Conservation (phyloP, 306 rosid genomes). For the Lathyrus aphaca region DNA sequence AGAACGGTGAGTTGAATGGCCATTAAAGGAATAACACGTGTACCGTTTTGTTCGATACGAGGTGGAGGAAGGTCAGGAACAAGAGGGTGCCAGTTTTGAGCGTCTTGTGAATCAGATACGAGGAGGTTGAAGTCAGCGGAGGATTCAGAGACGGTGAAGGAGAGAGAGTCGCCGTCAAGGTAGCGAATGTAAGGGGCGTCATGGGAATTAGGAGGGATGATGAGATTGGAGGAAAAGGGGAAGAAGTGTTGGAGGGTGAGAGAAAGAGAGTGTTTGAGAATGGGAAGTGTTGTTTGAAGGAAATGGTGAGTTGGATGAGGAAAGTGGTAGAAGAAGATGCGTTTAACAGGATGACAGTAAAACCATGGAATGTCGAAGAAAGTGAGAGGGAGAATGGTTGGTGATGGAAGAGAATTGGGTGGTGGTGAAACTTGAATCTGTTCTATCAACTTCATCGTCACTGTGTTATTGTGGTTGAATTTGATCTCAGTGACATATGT, state of each 20-base stretch:
- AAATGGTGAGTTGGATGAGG: constrained; percentile 39
- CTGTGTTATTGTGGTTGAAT: neutral
- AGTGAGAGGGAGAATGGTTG: constrained; percentile 44
- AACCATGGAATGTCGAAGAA: constrained; percentile 52
- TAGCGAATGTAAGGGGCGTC: constrained; percentile 36
- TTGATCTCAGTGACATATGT: constrained; percentile 9
- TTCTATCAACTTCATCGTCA: constrained; percentile 19
- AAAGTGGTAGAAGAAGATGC: constrained; percentile 46
- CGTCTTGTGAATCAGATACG: constrained; percentile 27
- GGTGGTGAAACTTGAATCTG: constrained; percentile 41
- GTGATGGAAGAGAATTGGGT: constrained; percentile 22
- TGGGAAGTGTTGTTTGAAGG: constrained; percentile 38
- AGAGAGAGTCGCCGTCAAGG: neutral
- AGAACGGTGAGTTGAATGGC: constrained; percentile 40
- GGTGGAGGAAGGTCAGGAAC: constrained; percentile 21
- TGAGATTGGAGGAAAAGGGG: constrained; percentile 37
- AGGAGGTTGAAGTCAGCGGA: constrained; percentile 15
- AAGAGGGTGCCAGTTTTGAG: constrained; percentile 30
- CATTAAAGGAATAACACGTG: constrained; percentile 25
- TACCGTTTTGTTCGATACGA: neutral
- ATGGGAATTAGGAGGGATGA: constrained; percentile 32
- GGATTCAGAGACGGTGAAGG: constrained; percentile 34
- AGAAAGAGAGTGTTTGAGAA: constrained; percentile 50
- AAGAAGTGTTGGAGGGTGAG: constrained; percentile 51
- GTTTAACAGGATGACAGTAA: constrained; percentile 9